A percentile compares a stretch with the other conserved stretches of the same genome.
Conservation (phyloP, 2,329 filamentous ascomycete species). For the Neurospora sp. region DNA sequence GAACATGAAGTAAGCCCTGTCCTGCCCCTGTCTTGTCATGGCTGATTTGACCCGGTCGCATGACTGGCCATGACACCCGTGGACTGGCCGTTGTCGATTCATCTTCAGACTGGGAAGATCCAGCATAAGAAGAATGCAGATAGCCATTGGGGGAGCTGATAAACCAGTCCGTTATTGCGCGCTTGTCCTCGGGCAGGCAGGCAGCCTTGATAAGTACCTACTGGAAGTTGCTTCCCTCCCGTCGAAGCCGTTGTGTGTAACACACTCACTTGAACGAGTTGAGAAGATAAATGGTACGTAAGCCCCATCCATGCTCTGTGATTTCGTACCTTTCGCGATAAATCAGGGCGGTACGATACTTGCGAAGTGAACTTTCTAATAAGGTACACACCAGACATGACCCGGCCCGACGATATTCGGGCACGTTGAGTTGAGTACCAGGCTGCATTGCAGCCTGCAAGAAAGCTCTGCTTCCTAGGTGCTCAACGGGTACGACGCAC, state of each 20-base stretch:
- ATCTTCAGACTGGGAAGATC: neutral
- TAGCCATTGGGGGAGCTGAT: neutral
- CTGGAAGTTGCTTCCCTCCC: neutral
- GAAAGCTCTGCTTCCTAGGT: neutral
- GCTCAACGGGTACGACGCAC: neutral
- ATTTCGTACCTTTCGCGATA: too few relatives aligned
- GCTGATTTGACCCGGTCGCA: neutral
- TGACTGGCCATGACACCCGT: neutral
- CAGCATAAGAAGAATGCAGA: neutral
- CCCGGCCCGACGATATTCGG: neutral
- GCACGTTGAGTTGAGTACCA: neutral
- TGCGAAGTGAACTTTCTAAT: neutral
- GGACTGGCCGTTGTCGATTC: neutral
- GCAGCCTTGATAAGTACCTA: neutral
- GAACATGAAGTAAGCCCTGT: neutral
- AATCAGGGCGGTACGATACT: too few relatives aligned
- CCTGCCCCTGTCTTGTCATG: neutral
- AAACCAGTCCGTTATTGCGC: neutral
- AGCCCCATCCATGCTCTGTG: neutral
- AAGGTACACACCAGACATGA: neutral
- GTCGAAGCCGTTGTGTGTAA: neutral
- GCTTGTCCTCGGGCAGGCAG: neutral
- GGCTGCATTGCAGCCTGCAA: neutral
- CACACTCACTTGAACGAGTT: neutral
- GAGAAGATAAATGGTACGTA: neutral